Evolutionary conservation across 2,329 filamentous ascomycete genomes (phyloP), one percentile per base, ranked within the genome.

Genomic region (Ophiostoma novo-ulmi): DNA sequence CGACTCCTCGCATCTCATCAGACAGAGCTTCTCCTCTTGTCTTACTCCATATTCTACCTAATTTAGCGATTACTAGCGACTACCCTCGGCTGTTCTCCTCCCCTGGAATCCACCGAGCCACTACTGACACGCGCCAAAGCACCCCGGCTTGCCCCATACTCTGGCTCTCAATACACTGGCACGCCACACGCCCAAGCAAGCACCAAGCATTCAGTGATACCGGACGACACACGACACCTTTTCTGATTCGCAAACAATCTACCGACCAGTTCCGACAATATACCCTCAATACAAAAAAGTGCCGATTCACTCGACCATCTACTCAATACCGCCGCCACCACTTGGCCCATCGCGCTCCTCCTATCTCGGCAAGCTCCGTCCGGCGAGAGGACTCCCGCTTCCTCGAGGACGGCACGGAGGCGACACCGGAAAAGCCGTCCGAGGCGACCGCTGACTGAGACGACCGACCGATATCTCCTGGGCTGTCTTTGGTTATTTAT

Each of bases 31-130:
- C 13, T 65, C 61, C 14, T 65, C 17, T 58, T 26, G 52, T 22
- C 52, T 65, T 13, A 39, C 14, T 63, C 61, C 61, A 20, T 64
- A 20, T 20, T 36, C 31, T n/a, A 36, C 31, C 61, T 65, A 65
- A 17, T 65, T 31, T 65, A 38, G 17, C 35, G 36, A 36, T 35
- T 35, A 65, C 36, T 65, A 38, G 35, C 61, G 36, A 36, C 35
- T 65, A 65, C 36, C 61, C 61, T 65, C 61, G 61, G 61, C 61
- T 65, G 26, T 58, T 58, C 61, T 65, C 35, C 61, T 38, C 61
- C 55, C 61, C 61, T 65, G 61, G 26, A 65, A 65, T 65, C 61
- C 61, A 65, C 61, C 31, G 17, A 65, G 35, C 31, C 61, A 14
- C 35, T 22, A 39, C 61, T 65, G 35, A 35, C 61, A 65, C 61